Evolutionary conservation across 1,284 basidiomycete species (phyloP), one percentile per base, ranked within the genome.

Genomic region (Malassezia brasiliensis): DNA sequence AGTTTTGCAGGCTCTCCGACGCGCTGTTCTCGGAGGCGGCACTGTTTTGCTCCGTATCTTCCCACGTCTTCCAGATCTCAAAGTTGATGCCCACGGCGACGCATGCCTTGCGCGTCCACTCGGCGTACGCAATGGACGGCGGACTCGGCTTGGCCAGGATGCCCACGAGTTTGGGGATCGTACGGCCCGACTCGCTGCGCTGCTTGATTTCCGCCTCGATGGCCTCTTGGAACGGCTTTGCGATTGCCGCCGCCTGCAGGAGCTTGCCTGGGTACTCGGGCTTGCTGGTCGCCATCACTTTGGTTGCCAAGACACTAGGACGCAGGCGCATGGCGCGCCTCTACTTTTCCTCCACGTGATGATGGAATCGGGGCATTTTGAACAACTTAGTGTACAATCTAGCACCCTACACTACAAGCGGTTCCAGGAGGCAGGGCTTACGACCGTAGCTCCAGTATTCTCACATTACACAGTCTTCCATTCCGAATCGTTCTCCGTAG

Each of bases 101-200:
- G 76, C 91, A 96, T 59, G 91, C 89, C 70, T 85, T 90, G 75
- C 81, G 82, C 39, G 93, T 96, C 76, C 94, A 96, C 64, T 91
- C 86, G 15, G 93, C 88, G 71, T 98, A 98, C 61, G 82, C 85
- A 68, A 83, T 84, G 70, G 90, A 93, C 1, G 93, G 90, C 3
- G 84, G 83, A 45, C 85, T 85, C 0, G 84, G 83, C 1, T 90
- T 94, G 1, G 88, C 86, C 25, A 98, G 81, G 66, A 96, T 94
- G 9, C 91, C 93, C 52, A 96, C 85, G 22, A 98, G 81, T 70
- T 85, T 88, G 5, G 90, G 88, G 12, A 52, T 44, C 17, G 42
- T 19, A 11, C 51, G 48, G 20, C 41, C 17, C 40, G 52, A 47
- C 17, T 61, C 58, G 53, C 65, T 67, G 50, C 67, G 67, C 35